phyloP scores from a whole-genome alignment of 2,329 filamentous ascomycete species.

The Clonostachys solani region DNA sequence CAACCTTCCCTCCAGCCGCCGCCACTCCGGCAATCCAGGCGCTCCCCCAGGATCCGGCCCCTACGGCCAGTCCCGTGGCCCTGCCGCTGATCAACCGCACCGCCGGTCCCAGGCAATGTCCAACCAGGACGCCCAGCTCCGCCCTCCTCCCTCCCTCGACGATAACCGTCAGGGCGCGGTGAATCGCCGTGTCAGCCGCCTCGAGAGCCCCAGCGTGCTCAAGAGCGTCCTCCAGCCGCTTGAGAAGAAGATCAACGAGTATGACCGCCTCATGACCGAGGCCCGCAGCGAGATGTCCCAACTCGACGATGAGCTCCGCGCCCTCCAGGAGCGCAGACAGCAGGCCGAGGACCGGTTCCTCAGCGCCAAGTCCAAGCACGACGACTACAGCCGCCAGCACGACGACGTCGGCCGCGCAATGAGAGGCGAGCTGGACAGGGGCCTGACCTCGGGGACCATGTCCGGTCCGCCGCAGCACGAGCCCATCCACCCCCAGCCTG shows the following conservation, averaged over 20 bases:
- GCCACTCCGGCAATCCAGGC: too few species aligned
- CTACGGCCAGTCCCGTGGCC: too few species aligned
- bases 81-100: too few species aligned
- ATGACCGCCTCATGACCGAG: constrained; percentile 32
- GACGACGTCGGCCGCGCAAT: constrained; percentile 34
- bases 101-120: too few species aligned
- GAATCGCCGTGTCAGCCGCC: constrained; percentile 24
- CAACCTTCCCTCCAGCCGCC: too few species aligned
- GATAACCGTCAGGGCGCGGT: constrained; percentile 7
- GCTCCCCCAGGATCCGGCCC: too few species aligned
- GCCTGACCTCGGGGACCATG: neutral
- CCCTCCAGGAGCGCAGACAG: constrained; percentile 32
- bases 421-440: constrained; percentile 24
- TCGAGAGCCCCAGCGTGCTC: constrained; percentile 36
- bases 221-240: constrained; percentile 39
- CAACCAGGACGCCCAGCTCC: too few species aligned
- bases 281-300: constrained; percentile 33
- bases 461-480: too few species aligned
- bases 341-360: constrained; percentile 33
- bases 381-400: constrained; percentile 36
- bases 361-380: constrained; percentile 36
- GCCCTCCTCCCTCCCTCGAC: neutral
- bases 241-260: constrained; percentile 38
- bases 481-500: too few species aligned
- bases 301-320: constrained; percentile 36